phyloP scores from a whole-genome alignment of 2,329 filamentous ascomycete species.

The Hansfordia pulvinata region DNA sequence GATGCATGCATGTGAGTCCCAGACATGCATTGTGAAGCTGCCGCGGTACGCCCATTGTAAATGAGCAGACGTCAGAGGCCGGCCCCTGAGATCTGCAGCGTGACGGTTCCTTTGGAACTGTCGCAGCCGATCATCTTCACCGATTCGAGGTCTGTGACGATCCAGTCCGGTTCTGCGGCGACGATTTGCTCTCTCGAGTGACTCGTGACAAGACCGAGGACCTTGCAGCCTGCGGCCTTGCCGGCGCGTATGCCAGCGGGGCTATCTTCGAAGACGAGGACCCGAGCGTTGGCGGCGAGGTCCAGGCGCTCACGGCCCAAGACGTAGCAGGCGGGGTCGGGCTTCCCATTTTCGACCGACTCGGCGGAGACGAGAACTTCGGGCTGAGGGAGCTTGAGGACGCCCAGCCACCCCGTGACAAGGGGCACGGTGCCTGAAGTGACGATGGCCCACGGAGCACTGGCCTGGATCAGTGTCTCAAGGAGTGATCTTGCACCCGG shows the following conservation, averaged over 20 bases:
- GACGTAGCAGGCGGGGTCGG: conserved; percentile 61
- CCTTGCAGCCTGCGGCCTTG: conserved; percentile 74
- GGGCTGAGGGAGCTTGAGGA: conserved; percentile 51
- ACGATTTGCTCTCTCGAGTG: conserved; percentile 61
- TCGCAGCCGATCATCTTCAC: conserved; percentile 48
- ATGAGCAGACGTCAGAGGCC: too few species aligned
- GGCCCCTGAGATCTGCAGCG: conserved; percentile 55
- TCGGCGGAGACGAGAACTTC: conserved; percentile 60
- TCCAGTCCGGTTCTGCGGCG: conserved; percentile 74
- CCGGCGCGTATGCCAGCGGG: conserved; percentile 74
- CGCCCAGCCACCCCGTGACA: conserved; percentile 58
- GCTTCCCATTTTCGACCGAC: conserved; percentile 63
- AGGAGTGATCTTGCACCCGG: conserved; percentile 67
- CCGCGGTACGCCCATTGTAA: too few species aligned
- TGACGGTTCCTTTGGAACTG: conserved; percentile 45
- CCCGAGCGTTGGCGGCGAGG: conserved; percentile 24
- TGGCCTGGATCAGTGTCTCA: conserved; percentile 44
- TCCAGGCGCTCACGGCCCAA: conserved; percentile 48
- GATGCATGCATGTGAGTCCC: too few species aligned
- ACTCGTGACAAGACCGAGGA: conserved; percentile 74
- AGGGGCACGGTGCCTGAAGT: conserved; percentile 58
- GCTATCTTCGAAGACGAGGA: conserved; percentile 80
- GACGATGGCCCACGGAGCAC: conserved; percentile 75
- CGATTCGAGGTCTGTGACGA: conserved; percentile 66
- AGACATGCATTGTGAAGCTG: too few species aligned